Evolutionary conservation across 495 filamentous ascomycete species (phyloP).

Genomic region (Bryoglossum gracile): DNA sequence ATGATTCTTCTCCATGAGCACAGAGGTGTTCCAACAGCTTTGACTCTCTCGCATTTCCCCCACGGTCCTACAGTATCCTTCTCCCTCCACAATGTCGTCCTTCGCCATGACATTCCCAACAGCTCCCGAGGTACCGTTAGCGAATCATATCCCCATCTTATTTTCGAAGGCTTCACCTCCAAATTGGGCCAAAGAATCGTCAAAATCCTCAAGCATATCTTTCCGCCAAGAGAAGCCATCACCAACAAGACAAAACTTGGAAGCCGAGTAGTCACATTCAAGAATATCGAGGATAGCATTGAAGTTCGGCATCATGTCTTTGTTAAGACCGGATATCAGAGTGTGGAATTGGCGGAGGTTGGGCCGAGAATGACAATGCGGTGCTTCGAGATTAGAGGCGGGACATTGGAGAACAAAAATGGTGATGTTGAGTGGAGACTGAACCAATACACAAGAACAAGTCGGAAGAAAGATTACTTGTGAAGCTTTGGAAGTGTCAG

Average conservation of each 20-base stretch:
- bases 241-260: conserved; percentile 62
- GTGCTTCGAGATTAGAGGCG: conserved; percentile 85
- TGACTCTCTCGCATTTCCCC: conserved; percentile 86
- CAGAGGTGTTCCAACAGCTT: conserved; percentile 82
- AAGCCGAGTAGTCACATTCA: conserved; percentile 85
- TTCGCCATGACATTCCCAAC: conserved; percentile 89
- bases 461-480: conserved; percentile 87
- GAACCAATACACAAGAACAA: conserved; percentile 89
- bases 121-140: conserved; percentile 81
- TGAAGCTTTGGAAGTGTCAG: conserved; percentile 34
- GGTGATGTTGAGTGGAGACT: conserved; percentile 96
- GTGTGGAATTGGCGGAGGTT: conserved; percentile 90
- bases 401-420: conserved; percentile 90
- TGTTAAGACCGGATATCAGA: conserved; percentile 75
- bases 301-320: conserved; percentile 81
- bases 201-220: conserved; percentile 90
- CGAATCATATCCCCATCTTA: conserved; percentile 88
- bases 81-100: conserved; percentile 87
- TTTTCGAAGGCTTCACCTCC: conserved; percentile 91
- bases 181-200: conserved; percentile 76
- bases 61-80: conserved; percentile 91
- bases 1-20: conserved; percentile 89
- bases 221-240: conserved; percentile 76
- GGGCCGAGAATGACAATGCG: conserved; percentile 96
- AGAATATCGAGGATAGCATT: conserved; percentile 89